Evolutionary conservation across 2,329 filamentous ascomycete species (phyloP).

Genomic region (Sordariomycetes sp.): DNA sequence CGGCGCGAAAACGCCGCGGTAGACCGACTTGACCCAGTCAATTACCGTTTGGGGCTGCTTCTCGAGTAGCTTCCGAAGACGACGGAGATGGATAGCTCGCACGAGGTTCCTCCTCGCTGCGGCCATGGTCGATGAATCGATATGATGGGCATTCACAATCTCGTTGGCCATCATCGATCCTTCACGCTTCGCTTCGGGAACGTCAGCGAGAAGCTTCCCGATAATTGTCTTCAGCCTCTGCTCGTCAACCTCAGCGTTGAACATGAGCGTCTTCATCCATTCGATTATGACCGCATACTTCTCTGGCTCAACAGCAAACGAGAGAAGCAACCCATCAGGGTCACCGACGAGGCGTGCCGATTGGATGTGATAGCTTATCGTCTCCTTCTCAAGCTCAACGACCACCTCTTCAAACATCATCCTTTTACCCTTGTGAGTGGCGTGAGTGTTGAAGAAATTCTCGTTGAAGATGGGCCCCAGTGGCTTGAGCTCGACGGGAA

Average conservation of each 20-base stretch:
- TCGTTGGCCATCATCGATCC: conserved; percentile 58
- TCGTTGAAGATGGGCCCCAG: conserved; percentile 75
- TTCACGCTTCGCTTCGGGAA: conserved; percentile 84
- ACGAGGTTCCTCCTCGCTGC: conserved; percentile 76
- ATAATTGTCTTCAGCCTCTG: conserved; percentile 52
- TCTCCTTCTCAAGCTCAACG: conserved; percentile 82
- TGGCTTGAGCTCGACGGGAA: conserved; percentile 77
- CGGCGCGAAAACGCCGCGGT: conserved; percentile 66
- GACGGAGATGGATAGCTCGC: conserved; percentile 77
- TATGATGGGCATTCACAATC: conserved; percentile 68
- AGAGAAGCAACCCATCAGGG: conserved; percentile 69
- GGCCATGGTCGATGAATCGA: conserved; percentile 63
- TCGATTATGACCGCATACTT: conserved; percentile 75
- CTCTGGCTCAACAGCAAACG: conserved; percentile 76
- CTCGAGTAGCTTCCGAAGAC: conserved; percentile 70
- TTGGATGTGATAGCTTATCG: conserved; percentile 70
- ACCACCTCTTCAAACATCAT: conserved; percentile 89
- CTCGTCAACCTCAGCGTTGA: conserved; percentile 79
- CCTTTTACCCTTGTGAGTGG: conserved; percentile 62
- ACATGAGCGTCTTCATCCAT: conserved; percentile 80
- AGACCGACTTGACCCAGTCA: conserved; percentile 65
- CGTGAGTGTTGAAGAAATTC: conserved; percentile 90
- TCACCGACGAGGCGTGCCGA: conserved; percentile 61
- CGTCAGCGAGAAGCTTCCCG: conserved; percentile 77
- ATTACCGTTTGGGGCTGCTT: conserved; percentile 68